Percentiles rank a stretch among this genome's conserved stretches.
Evolutionary conservation across 2,329 filamentous ascomycete genomes (phyloP).

Genomic region (Nemania serpens): DNA sequence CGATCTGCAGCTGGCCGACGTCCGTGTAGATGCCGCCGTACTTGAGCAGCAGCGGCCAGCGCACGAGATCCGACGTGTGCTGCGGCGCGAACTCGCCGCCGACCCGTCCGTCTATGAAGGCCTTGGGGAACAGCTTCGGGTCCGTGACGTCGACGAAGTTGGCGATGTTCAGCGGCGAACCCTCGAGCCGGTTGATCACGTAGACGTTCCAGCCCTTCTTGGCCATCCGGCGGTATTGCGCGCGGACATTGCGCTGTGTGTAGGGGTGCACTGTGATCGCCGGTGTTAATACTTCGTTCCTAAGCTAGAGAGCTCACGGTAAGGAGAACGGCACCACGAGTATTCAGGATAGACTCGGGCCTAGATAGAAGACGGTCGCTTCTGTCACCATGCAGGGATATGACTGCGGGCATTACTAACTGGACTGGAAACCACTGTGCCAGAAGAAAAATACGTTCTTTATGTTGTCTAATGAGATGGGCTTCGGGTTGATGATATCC

Average conservation of each 20-base stretch:
- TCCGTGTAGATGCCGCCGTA: constrained; percentile 65
- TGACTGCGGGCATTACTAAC: constrained; percentile 12
- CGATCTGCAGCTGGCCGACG: constrained; percentile 61
- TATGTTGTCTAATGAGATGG: constrained; percentile 43
- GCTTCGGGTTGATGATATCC: constrained; percentile 46
- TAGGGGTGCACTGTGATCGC: constrained; percentile 51
- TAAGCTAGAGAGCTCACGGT: neutral
- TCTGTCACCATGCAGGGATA: neutral
- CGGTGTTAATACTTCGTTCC: constrained; percentile 5
- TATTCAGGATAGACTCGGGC: neutral
- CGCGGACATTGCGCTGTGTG: constrained; percentile 56
- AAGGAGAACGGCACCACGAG: neutral
- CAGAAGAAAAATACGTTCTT: constrained; percentile 66
- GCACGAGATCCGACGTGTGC: constrained; percentile 62
- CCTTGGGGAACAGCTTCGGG: constrained; percentile 50
- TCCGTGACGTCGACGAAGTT: constrained; percentile 54
- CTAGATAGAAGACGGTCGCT: neutral
- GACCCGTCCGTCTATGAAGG: constrained; percentile 55
- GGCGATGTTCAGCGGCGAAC: constrained; percentile 53
- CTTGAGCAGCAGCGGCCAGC: constrained; percentile 59
- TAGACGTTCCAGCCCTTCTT: constrained; percentile 58
- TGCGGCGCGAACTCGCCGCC: constrained; percentile 55
- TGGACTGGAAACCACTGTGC: constrained; percentile 53
- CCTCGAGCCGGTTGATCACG: constrained; percentile 51
- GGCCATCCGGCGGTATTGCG: constrained; percentile 58